Percentiles rank a stretch among this genome's conserved stretches.
Conservation (phyloP, 768 basidiomycete species). For the Collybiopsis luxurians region DNA sequence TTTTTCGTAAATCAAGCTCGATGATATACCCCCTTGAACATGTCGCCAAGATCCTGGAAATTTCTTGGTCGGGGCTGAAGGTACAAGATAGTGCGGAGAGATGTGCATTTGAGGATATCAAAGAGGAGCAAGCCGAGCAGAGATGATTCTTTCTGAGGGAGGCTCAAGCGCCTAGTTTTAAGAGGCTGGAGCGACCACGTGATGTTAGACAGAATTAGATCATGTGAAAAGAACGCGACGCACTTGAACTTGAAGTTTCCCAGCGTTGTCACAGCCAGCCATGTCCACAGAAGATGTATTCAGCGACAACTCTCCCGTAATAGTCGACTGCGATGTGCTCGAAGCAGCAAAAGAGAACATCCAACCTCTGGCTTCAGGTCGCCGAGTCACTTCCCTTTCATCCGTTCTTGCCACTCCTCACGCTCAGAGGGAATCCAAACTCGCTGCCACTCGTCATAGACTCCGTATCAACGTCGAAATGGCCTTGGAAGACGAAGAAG, state of each 20-base stretch:
- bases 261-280: not conserved
- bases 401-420: slow-evolving; percentile 75
- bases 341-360: slow-evolving; percentile 88
- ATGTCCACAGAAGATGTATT: slow-evolving; percentile 38
- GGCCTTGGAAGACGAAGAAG: slow-evolving; percentile 78
- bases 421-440: slow-evolving; percentile 68
- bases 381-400: slow-evolving; percentile 75
- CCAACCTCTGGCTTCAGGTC: slow-evolving; percentile 76
- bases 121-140: too few relatives aligned
- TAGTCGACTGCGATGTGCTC: slow-evolving; percentile 79
- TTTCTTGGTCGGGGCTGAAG: too few relatives aligned
- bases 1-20: too few relatives aligned
- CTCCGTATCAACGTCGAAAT: slow-evolving; percentile 72
- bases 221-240: slow-evolving; percentile 2
- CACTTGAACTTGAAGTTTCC: too few relatives aligned
- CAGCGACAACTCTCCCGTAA: slow-evolving; percentile 36
- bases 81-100: too few relatives aligned
- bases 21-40: too few relatives aligned
- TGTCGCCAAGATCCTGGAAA: too few relatives aligned
- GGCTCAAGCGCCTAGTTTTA: too few relatives aligned
- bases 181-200: too few relatives aligned
- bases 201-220: not conserved
- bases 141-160: too few relatives aligned
- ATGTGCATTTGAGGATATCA: too few relatives aligned
- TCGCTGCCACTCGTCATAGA: slow-evolving; percentile 60